Conservation (phyloP, 73 alveolate species). For the Tetrahymena elliotti region DNA sequence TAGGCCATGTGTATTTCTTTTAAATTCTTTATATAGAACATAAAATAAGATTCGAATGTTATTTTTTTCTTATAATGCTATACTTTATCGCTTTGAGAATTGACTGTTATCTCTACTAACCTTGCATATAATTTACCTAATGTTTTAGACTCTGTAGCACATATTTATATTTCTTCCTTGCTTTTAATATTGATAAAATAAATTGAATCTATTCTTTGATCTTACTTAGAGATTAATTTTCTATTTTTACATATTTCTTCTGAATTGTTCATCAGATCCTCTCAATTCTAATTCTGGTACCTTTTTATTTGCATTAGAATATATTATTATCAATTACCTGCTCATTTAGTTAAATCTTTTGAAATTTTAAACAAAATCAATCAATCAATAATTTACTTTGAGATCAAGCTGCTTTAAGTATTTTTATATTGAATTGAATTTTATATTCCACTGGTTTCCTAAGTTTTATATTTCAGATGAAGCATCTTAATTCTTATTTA, state of each 20-base stretch:
- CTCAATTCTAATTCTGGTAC: background rate
- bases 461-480: background rate
- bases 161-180: background rate
- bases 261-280: background rate
- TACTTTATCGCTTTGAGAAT: background rate
- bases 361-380: too few relatives aligned
- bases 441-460: background rate
- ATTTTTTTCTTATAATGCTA: background rate
- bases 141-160: background rate
- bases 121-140: background rate
- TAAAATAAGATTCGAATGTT: background rate
- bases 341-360: background rate
- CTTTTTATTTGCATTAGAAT: background rate
- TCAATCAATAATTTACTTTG: background rate
- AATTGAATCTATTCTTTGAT: background rate
- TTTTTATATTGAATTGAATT: background rate
- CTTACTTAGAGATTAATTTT: too few relatives aligned
- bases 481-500: background rate
- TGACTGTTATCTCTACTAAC: background rate
- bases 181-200: background rate
- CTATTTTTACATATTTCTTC: background rate
- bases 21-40: background rate
- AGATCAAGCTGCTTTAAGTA: background rate
- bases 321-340: too few relatives aligned
- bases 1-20: background rate